Base-by-base conservation (phyloP, 257 asterid genomes). In the Nicotiana tomentosiformis region DNA sequence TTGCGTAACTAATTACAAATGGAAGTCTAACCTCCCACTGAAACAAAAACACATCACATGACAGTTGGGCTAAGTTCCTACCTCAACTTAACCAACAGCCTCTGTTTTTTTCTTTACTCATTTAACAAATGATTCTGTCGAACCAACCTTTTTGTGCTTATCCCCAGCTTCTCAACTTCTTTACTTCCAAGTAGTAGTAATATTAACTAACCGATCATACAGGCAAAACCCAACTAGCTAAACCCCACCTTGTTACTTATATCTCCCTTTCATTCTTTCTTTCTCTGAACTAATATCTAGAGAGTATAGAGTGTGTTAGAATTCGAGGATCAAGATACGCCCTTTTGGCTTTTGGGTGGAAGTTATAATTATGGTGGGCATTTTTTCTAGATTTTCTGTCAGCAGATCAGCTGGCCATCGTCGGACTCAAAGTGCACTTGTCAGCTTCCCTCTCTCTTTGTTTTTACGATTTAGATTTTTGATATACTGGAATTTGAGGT, bases 371-470 rank as follows among this genome's bases (percentile, higher is more conserved):
- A 93, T 93, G 98, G 98, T 95, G 78, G 98, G 98, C 23, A 85
- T 93, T 83, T 95, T 95, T 90, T 95, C 98, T 2, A 92, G 97
- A 83, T 91, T 95, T 89, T 91, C 97, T 39, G 89, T 86, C 66
- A 84, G 85, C 17, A 91, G 84, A 89, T 16, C 18, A 26, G 72
- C 83, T 37, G 83, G 86, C 29, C 98, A 93, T 88, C 96, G 97
- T 30, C 93, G 97, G 58, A 51, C 98, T 66, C 98, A 93, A 87
- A 95, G 97, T 88, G 93, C 95, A 46, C 91, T 92, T 35, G 98
- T 95, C 43, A 92, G 82, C 76, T 83, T 65, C 58, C 56, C 55
- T 51, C 35, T 33, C 20, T 51, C 6, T 53, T n/a, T 29, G 1
- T 55, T 2, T 68, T 2, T 15, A 7, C 4, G 3, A 58, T 5